phyloP scores from a whole-genome alignment of 2,329 filamentous ascomycete species.

The Aspergillus alliaceus region DNA sequence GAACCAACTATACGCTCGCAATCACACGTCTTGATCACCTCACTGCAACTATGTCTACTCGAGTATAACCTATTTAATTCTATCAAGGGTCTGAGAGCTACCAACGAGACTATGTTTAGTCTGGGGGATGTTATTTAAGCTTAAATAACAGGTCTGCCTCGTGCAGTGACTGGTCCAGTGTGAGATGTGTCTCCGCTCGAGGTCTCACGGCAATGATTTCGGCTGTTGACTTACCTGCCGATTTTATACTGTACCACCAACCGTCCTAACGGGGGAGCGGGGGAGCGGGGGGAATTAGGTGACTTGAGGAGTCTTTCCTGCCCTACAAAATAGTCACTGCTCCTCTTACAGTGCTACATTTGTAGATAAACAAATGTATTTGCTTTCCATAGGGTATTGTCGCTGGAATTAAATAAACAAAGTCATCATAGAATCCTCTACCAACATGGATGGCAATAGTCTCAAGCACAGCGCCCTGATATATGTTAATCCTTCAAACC shows the following conservation, averaged over 20 bases:
- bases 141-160: slow-evolving; percentile 18
- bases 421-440: neutral
- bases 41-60: slow-evolving; percentile 24
- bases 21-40: slow-evolving; percentile 34
- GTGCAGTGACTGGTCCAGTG: slow-evolving; percentile 9
- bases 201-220: slow-evolving; percentile 29
- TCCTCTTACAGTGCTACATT: neutral
- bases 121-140: slow-evolving; percentile 20
- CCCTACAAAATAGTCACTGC: too few species aligned
- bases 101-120: slow-evolving; percentile 21
- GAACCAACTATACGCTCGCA: slow-evolving; percentile 28
- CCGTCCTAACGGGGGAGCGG: too few species aligned
- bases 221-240: slow-evolving; percentile 24
- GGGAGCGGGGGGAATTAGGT: too few species aligned
- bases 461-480: neutral
- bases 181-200: slow-evolving; percentile 15
- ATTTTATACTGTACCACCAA: neutral
- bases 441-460: neutral
- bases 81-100: slow-evolving; percentile 9
- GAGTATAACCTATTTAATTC: slow-evolving; percentile 12
- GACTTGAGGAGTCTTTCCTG: neutral
- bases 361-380: neutral
- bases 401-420: neutral
- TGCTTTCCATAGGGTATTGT: neutral
- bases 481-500: slow-evolving; percentile 9